These are phyloP conservation scores for Royoungia palumana DNA, from an alignment of 768 basidiomycete genomes.

Conservation along the genomic window DNA sequence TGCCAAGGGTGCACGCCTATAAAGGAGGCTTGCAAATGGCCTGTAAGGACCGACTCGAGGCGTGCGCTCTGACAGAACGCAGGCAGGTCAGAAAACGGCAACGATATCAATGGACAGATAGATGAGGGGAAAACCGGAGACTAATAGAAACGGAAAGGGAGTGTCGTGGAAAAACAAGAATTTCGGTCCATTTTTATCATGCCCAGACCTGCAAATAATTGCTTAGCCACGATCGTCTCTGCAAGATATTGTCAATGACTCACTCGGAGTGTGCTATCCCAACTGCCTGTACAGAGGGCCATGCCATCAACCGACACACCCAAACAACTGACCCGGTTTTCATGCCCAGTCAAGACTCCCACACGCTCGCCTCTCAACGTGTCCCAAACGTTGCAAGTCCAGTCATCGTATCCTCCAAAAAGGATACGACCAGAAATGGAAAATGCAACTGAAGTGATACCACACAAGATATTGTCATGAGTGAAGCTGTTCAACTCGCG, in stretches of 20 bases:
- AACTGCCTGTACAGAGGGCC: constrained; percentile 97
- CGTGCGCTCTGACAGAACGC: constrained; percentile 42
- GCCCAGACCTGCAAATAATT: constrained; percentile 70
- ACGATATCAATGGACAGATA: constrained; percentile 49
- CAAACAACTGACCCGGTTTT: constrained; percentile 96
- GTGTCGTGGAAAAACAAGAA: constrained; percentile 25
- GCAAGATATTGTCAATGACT: constrained; percentile 25
- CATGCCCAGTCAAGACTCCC: constrained; percentile 94
- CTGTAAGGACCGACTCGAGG: constrained; percentile 64
- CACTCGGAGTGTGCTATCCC: constrained; percentile 97
- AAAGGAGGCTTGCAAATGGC: constrained; percentile 36
- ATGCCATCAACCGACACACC: constrained; percentile 96
- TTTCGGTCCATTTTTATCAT: constrained; percentile 41
- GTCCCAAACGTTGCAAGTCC: constrained; percentile 99
- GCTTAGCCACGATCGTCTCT: constrained; percentile 11
- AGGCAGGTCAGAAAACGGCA: constrained; percentile 53
- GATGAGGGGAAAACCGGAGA: constrained; percentile 16
- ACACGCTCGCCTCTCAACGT: constrained; percentile 98
- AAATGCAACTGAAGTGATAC: constrained; percentile 98
- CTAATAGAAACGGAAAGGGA: constrained; percentile 23
- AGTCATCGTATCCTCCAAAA: constrained; percentile 99
- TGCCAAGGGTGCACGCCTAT: constrained; percentile 31
- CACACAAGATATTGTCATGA: constrained; percentile 98
- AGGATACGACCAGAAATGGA: constrained; percentile 96
- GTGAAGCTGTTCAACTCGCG: constrained; percentile 96